Evolutionary conservation across 805 yeast species (phyloP).

Genomic region (Phaffomyces thermotolerans): DNA sequence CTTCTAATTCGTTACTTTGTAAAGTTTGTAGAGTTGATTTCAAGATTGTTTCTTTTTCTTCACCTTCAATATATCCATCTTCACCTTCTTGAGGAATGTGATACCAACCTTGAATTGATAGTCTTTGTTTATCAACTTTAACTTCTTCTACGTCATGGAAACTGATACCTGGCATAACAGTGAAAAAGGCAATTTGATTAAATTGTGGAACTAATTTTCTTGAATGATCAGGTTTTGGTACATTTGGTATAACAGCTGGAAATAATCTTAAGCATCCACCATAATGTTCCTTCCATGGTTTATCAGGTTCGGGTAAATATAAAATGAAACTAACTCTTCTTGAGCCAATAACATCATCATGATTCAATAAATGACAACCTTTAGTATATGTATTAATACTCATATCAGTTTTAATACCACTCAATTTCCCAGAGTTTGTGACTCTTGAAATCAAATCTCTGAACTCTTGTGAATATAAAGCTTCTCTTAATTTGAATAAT

Average conservation of each 20-base stretch:
- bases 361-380: conserved; percentile 90
- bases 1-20: conserved; percentile 68
- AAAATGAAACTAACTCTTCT: conserved; percentile 88
- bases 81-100: conserved; percentile 95
- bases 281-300: conserved; percentile 80
- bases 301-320: conserved; percentile 89
- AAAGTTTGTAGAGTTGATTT: conserved; percentile 71
- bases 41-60: conserved; percentile 71
- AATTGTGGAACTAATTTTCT: conserved; percentile 81
- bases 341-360: conserved; percentile 96
- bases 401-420: conserved; percentile 90
- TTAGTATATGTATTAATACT: conserved; percentile 85
- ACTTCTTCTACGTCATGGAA: conserved; percentile 99
- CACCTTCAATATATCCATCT: conserved; percentile 75
- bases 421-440: conserved; percentile 81
- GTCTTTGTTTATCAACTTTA: conserved; percentile 78
- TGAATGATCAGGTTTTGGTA: conserved; percentile 73
- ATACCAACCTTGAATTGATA: conserved; percentile 98
- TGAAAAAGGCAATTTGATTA: conserved; percentile 93
- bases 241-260: conserved; percentile 82
- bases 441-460: conserved; percentile 70
- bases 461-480: conserved; percentile 80
- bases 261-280: conserved; percentile 90
- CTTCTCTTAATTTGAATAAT: conserved; percentile 72
- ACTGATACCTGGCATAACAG: conserved; percentile 91